Evolutionary conservation across 495 filamentous ascomycete genomes (phyloP).

Genomic region (Margaritispora aquatica): DNA sequence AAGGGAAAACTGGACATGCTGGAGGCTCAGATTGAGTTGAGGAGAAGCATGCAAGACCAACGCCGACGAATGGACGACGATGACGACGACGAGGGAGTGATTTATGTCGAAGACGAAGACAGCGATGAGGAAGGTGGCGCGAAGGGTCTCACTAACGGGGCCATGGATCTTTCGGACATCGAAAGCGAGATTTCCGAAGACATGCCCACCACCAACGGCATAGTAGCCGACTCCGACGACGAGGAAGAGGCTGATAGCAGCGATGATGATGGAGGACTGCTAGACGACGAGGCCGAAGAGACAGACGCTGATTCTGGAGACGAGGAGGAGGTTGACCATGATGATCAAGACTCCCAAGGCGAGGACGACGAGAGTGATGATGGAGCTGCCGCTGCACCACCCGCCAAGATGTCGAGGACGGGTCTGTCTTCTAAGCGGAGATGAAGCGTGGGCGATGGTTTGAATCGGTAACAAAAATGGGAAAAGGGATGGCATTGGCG

Average conservation of each 20-base stretch:
- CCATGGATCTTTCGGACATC: constrained; percentile 20
- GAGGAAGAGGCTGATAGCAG: constrained; percentile 34
- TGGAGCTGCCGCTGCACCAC: constrained; percentile 28
- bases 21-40: constrained; percentile 72
- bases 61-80: constrained; percentile 39
- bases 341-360: constrained; percentile 32
- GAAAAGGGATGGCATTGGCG: constrained; percentile 1
- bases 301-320: constrained; percentile 35
- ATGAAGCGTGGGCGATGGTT: constrained; percentile 1
- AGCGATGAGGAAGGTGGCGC: constrained; percentile 30
- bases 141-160: constrained; percentile 35
- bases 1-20: constrained; percentile 27
- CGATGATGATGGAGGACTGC: constrained; percentile 21
- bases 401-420: constrained; percentile 29
- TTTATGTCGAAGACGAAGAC: constrained; percentile 82
- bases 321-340: constrained; percentile 39
- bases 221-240: constrained; percentile 36
- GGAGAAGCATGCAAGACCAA: constrained; percentile 51
- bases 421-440: constrained; percentile 23
- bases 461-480: not conserved
- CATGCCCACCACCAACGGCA: constrained; percentile 29
- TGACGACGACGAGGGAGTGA: constrained; percentile 68
- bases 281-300: constrained; percentile 33
- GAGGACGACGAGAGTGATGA: constrained; percentile 39
- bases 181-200: constrained; percentile 28